Evolutionary conservation across 2,329 filamentous ascomycete species (phyloP), one percentile per base, ranked within the genome.

Genomic region (Colletotrichum spinosum): DNA sequence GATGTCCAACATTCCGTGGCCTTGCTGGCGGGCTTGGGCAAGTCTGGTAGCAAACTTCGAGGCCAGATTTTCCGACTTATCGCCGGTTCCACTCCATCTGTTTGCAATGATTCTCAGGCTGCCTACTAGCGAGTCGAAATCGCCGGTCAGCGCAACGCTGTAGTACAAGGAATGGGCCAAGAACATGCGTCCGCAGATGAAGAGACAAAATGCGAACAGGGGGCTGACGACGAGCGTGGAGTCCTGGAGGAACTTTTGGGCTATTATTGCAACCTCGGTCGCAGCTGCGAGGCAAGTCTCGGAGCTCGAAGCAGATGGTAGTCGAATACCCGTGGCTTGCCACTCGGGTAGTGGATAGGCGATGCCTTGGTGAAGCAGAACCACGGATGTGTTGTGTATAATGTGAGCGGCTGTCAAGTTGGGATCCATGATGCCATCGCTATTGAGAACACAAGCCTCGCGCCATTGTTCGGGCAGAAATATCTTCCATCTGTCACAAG

Each of bases 401-500:
- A 80, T 76, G 67, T 81, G 79, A 0, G 79, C 78, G 3, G 81
- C 68, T 0, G 78, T 79, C 11, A 81, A 71, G 54, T 83, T 83
- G 4, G 80, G 80, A 58, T 83, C 81, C 73, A 83, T 78, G 9
- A 72, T 72, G 13, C 72, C 72, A 53, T 80, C 76, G 8, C 69
- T 69, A 49, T 82, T 80, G 2, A 80, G 69, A 7, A 78, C 79
- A 33, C 80, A 78, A 1, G 76, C 75, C 33, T 77, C 75, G 2
- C 74, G 70, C 81, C 81, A 83, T 56, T 76, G 75, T 49, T 77
- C 75, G 0, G 81, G 81, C 0, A 83, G 72, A 52, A 81, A 80
- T 45, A 81, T 73, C 61, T 82, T 82, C 81, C 81, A 82, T 51
- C 78, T 79, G 33, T 13, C 1, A 7, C 33, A 25, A 10, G 37